phyloP scores from a whole-genome alignment of 2,329 filamentous ascomycete genomes.

The Ophiostoma pallidulum region DNA sequence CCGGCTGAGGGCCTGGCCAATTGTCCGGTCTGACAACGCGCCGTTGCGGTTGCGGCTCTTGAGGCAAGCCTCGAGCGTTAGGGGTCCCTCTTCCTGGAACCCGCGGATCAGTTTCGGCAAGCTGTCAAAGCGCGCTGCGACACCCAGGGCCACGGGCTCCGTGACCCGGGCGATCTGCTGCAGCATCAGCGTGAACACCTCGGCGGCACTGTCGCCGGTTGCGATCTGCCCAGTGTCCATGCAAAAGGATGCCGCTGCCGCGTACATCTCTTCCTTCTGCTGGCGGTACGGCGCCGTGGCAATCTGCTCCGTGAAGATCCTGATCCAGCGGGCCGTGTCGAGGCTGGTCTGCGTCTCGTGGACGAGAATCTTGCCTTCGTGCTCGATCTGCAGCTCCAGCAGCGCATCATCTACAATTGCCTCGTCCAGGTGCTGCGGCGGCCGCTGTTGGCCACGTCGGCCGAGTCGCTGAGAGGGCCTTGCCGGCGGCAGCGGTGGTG shows the following conservation, averaged over 20 bases:
- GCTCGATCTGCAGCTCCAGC: conserved; percentile 57
- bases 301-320: conserved; percentile 67
- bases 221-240: conserved; percentile 72
- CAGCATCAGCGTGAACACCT: conserved; percentile 67
- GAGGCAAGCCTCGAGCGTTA: conserved; percentile 50
- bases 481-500: too few relatives aligned
- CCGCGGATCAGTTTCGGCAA: conserved; percentile 49
- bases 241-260: conserved; percentile 57
- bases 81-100: conserved; percentile 49
- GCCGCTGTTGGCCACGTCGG: conserved; percentile 31
- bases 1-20: conserved; percentile 50
- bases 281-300: conserved; percentile 64
- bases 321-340: conserved; percentile 65
- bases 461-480: conserved; percentile 16
- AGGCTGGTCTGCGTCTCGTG: conserved; percentile 54
- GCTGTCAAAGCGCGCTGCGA: conserved; percentile 50
- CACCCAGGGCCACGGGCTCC: conserved; percentile 60
- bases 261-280: conserved; percentile 37
- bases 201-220: conserved; percentile 52
- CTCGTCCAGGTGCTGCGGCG: conserved; percentile 50
- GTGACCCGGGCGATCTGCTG: conserved; percentile 67
- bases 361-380: conserved; percentile 47
- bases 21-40: conserved; percentile 40
- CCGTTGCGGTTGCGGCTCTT: conserved; percentile 51
- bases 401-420: conserved; percentile 62